phyloP scores from a whole-genome alignment of 495 filamentous ascomycete species.

The Penicillium cataractarum region DNA sequence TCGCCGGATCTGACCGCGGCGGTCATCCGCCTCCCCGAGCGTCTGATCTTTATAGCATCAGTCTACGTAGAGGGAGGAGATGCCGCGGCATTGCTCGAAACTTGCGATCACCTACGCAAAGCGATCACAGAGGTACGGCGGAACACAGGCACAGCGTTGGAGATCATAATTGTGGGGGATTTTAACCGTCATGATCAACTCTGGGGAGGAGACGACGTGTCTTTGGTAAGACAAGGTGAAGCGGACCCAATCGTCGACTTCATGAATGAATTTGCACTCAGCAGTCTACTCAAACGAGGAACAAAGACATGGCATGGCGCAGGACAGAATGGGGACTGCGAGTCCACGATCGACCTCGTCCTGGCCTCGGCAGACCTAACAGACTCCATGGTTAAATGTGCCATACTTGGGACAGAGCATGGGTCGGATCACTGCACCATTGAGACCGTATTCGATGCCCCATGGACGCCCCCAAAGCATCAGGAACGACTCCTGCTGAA shows the following conservation, averaged over 20 bases:
- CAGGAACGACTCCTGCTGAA: conserved; percentile 30
- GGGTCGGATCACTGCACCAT: conserved; percentile 41
- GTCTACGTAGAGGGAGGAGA: conserved; percentile 31
- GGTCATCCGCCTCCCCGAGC: conserved; percentile 9
- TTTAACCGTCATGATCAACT: conserved; percentile 35
- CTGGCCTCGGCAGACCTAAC: conserved; percentile 25
- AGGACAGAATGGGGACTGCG: conserved; percentile 23
- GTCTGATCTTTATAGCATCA: conserved; percentile 27
- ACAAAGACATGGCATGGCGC: conserved; percentile 34
- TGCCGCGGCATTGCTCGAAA: conserved; percentile 12
- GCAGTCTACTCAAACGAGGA: conserved; percentile 19
- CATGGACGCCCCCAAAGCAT: conserved; percentile 15
- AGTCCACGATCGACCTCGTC: conserved; percentile 26
- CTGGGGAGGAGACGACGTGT: conserved; percentile 41
- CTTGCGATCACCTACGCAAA: conserved; percentile 19
- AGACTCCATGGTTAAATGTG: conserved; percentile 29
- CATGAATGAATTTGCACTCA: conserved; percentile 24
- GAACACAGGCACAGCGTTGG: conserved; percentile 21
- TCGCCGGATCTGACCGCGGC: conserved; percentile 36
- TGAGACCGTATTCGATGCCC: conserved; percentile 30
- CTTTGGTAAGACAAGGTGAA: conserved; percentile 34
- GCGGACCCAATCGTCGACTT: conserved; percentile 40
- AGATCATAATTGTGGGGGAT: conserved; percentile 22
- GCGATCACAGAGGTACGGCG: conserved; percentile 19
- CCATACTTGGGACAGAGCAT: conserved; percentile 32